A percentile compares a stretch with the other conserved stretches of the same genome.
Conservation (phyloP, 2,329 filamentous ascomycete genomes). For the Xylariaceae sp. region DNA sequence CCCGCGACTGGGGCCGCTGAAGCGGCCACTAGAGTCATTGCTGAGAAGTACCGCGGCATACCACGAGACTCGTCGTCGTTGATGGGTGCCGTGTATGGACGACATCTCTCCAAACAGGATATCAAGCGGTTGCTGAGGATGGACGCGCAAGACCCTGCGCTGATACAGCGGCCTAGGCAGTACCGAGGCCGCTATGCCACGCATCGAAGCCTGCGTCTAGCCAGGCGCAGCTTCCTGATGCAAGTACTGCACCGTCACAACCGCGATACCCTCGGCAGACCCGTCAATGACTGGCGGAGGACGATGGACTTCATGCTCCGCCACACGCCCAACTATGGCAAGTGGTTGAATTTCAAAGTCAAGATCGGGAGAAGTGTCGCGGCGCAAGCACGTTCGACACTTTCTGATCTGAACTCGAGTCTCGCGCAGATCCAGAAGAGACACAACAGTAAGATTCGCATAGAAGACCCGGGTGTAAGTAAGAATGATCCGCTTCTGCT, state of each 20-base stretch:
- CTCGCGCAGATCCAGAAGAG: conserved; percentile 24
- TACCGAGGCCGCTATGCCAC: conserved; percentile 17
- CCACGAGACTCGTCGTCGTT: neutral
- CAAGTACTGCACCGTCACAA: conserved; percentile 20
- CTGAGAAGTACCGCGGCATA: no score
- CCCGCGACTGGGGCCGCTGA: neutral
- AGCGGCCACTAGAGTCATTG: neutral
- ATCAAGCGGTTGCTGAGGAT: neutral
- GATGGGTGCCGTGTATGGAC: neutral
- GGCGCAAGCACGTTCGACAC: conserved; percentile 19
- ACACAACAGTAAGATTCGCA: conserved; percentile 24
- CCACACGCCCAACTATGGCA: conserved; percentile 24
- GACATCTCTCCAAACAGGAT: neutral
- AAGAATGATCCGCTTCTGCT: conserved; percentile 22
- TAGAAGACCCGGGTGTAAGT: conserved; percentile 17
- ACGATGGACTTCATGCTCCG: conserved; percentile 26
- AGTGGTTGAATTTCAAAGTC: conserved; percentile 27
- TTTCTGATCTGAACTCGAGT: conserved; percentile 25
- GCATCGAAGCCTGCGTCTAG: conserved; percentile 21
- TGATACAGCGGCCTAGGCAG: conserved; percentile 5
- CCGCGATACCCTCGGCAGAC: conserved; percentile 11
- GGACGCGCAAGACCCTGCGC: neutral
- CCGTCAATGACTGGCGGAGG: conserved; percentile 17
- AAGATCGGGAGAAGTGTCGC: conserved; percentile 25
- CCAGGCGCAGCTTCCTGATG: conserved; percentile 17